Percentiles rank a stretch among this genome's conserved stretches.
These are phyloP conservation scores for Talaromyces nanjingensis DNA, from an alignment of 495 filamentous ascomycete genomes.

Conservation along the genomic window DNA sequence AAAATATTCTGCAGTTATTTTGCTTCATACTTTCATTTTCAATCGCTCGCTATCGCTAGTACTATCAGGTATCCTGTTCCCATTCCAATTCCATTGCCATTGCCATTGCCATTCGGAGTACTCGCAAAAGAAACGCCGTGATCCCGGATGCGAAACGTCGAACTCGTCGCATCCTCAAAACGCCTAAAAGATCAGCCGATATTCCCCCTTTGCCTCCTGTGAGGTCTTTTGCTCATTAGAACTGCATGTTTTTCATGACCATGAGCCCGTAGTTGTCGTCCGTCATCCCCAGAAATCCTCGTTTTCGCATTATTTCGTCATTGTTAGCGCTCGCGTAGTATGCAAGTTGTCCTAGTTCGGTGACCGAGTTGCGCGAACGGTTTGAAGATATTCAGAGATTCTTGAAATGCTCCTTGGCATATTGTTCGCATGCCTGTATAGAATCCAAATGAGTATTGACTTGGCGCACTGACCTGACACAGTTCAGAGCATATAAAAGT, in stretches of 20 bases:
- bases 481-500: not conserved
- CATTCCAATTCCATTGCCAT: not conserved
- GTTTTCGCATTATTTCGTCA: not conserved
- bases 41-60: not conserved
- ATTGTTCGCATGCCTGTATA: constrained; percentile 87
- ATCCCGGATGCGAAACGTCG: not conserved
- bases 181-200: constrained; percentile 14
- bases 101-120: not conserved
- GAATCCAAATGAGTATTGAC: constrained; percentile 9
- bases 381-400: constrained; percentile 30
- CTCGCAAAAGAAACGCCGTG: not conserved
- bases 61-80: not conserved
- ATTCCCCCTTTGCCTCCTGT: not conserved
- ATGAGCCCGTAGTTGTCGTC: not conserved
- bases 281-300: not conserved
- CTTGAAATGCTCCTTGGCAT: constrained; percentile 93
- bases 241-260: not conserved
- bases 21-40: not conserved
- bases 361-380: not conserved
- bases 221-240: not conserved
- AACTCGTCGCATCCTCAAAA: not conserved
- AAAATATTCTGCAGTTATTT: too few species aligned
- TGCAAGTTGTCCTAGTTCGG: not conserved
- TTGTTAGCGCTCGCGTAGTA: not conserved
- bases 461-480: not conserved